phyloP scores from a whole-genome alignment of 2,329 filamentous ascomycete species.

The Biscogniauxia mediterranea region DNA sequence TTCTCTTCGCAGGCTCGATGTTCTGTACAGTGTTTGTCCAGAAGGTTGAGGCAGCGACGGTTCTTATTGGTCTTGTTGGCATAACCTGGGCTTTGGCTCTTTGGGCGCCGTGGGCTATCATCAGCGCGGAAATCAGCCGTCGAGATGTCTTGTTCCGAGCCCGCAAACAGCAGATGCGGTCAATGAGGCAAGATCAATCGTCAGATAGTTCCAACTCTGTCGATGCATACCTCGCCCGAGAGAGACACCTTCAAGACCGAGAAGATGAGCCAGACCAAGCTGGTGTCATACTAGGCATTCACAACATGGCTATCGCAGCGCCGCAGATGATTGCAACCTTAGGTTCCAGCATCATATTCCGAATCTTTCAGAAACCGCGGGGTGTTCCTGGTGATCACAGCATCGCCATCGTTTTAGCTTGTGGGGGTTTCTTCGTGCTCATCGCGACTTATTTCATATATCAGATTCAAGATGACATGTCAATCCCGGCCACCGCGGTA shows the following conservation, averaged over 20 bases:
- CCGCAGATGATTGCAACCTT: slow-evolving; percentile 90
- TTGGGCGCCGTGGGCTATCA: slow-evolving; percentile 95
- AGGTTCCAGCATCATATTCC: slow-evolving; percentile 81
- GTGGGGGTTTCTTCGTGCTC: slow-evolving; percentile 77
- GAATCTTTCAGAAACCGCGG: slow-evolving; percentile 80
- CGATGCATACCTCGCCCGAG: slow-evolving; percentile 30
- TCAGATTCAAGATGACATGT: slow-evolving; percentile 61
- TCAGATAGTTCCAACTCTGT: slow-evolving; percentile 15
- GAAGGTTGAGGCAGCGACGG: slow-evolving; percentile 68
- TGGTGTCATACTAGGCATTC: slow-evolving; percentile 87
- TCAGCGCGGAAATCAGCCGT: slow-evolving; percentile 85
- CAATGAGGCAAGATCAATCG: slow-evolving; percentile 17
- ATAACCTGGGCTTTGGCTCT: slow-evolving; percentile 90
- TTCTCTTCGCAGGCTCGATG: slow-evolving; percentile 82
- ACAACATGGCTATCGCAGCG: slow-evolving; percentile 91
- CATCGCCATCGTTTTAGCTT: slow-evolving; percentile 80
- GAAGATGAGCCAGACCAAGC: slow-evolving; percentile 70
- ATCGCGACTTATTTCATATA: slow-evolving; percentile 72
- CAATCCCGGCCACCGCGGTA: slow-evolving; percentile 37
- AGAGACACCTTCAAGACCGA: slow-evolving; percentile 44
- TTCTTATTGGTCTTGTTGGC: slow-evolving; percentile 77
- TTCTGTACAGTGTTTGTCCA: slow-evolving; percentile 78
- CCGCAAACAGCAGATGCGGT: slow-evolving; percentile 33
- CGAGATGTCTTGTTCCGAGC: slow-evolving; percentile 62
- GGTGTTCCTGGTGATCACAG: slow-evolving; percentile 82